These are phyloP conservation scores for Geranomyces michiganensis DNA, from an alignment of 192 early-diverging fungal species.

Conservation along the genomic window DNA sequence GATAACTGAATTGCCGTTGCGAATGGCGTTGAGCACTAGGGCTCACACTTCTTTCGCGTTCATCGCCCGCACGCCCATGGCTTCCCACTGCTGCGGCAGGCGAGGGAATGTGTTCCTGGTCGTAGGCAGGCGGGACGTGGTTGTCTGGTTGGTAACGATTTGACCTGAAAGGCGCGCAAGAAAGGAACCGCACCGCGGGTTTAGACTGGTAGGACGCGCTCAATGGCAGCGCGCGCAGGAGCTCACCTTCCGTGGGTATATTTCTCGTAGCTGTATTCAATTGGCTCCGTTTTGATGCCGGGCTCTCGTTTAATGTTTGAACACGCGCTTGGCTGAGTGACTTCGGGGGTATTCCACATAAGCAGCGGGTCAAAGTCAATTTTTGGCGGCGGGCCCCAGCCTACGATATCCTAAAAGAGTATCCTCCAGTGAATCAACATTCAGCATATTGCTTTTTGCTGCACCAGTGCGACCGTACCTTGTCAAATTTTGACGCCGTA, in stretches of 20 bases:
- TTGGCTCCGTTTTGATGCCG: background rate
- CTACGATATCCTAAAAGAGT: background rate
- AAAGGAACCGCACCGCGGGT: background rate
- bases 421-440: background rate
- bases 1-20: too few relatives aligned
- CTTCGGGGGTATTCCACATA: slow-evolving; percentile 16
- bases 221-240: background rate
- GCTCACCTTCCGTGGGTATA: background rate
- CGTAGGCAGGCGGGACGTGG: slow-evolving; percentile 28
- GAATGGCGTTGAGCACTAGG: background rate
- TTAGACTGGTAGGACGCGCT: background rate
- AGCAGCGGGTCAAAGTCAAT: slow-evolving; percentile 25
- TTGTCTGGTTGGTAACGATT: background rate
- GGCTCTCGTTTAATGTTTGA: background rate
- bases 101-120: slow-evolving; percentile 4
- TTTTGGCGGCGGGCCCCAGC: slow-evolving; percentile 23
- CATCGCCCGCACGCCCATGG: slow-evolving; percentile 8
- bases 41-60: slow-evolving; percentile 11
- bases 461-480: background rate
- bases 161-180: background rate
- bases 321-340: background rate
- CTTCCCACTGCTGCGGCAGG: slow-evolving; percentile 8
- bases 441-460: background rate
- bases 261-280: background rate
- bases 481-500: background rate